Base-by-base conservation (phyloP, 257 asterid species). In the Verbena officinalis region DNA sequence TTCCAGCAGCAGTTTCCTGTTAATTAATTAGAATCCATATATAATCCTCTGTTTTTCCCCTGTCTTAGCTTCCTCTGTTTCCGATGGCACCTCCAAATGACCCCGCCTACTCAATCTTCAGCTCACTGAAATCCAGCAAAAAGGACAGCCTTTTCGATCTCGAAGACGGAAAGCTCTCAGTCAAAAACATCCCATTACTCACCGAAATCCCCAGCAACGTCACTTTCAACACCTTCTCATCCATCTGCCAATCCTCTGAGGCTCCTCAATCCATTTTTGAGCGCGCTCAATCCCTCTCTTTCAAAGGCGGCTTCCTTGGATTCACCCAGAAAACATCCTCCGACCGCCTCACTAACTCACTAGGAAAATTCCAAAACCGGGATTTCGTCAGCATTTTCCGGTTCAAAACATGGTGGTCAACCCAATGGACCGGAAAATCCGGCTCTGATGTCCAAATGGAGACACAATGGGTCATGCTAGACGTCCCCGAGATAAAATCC, bases 391-490 rank as follows among this genome's bases (percentile, higher is more conserved):
- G 96, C 80, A 77, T 87, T 66, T 87, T 87, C 88, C 62, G 95
- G 69, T 87, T 87, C 81, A 87, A 87, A 53, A 87, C 95, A 0
- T 87, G 95, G 95, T 87, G 95, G 95, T 87, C 95, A 1, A 87
- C 95, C 52, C 95, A 87, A 60, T 87, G 95, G 92, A 81, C 77
- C 3, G 92, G 95, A 0, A 77, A 22, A 9, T 77, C 88, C 11
- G 92, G 95, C 3, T 87, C 95, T 4, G 90, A 87, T 68, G 24
- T 87, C 14, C 92, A 84, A 69, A 82, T 82, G 92, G 95, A 87
- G 24, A 87, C 90, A 4, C 95, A 87, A 34, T 87, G 92, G 95
- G 71, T 78, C 24, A 77, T 87, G 85, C 66, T 87, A 2, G 73
- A 87, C 27, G 81, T 84, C 13, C 93, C 95, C 1, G 95, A 87